Conservation (phyloP, 441 rosid genomes). For the Erodium texanum region DNA sequence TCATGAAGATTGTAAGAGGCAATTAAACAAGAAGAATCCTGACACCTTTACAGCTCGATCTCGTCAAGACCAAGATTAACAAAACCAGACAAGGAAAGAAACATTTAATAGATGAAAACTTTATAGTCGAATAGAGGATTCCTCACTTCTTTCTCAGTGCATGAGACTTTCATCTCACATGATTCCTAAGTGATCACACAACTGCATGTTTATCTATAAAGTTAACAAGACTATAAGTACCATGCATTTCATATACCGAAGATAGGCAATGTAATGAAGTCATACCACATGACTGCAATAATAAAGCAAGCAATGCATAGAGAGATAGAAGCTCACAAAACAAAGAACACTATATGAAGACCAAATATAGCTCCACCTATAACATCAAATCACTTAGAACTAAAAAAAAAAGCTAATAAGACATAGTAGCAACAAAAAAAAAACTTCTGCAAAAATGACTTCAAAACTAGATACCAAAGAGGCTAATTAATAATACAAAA, state of each 20-base stretch:
- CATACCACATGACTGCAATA: background rate
- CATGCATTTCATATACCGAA: background rate
- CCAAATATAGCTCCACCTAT: background rate
- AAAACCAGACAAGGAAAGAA: background rate
- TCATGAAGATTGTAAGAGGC: background rate
- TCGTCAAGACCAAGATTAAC: background rate
- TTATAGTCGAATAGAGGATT: too few species aligned
- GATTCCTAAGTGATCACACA: too few species aligned
- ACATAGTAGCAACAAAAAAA: background rate
- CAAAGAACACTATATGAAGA: background rate
- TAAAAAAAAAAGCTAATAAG: background rate
- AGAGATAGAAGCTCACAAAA: background rate
- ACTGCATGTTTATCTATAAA: background rate
- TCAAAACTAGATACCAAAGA: too few species aligned
- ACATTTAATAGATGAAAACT: background rate
- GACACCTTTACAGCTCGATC: background rate
- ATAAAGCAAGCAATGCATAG: background rate
- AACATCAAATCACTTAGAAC: background rate
- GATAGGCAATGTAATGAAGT: background rate
- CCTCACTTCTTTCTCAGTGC: too few species aligned
- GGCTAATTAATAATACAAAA: background rate
- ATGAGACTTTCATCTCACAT: too few species aligned
- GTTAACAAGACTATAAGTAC: too few species aligned
- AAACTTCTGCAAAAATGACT: background rate
- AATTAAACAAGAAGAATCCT: background rate